Conservation (phyloP, 2,329 filamentous ascomycete genomes). For the Xylariales sp. region DNA sequence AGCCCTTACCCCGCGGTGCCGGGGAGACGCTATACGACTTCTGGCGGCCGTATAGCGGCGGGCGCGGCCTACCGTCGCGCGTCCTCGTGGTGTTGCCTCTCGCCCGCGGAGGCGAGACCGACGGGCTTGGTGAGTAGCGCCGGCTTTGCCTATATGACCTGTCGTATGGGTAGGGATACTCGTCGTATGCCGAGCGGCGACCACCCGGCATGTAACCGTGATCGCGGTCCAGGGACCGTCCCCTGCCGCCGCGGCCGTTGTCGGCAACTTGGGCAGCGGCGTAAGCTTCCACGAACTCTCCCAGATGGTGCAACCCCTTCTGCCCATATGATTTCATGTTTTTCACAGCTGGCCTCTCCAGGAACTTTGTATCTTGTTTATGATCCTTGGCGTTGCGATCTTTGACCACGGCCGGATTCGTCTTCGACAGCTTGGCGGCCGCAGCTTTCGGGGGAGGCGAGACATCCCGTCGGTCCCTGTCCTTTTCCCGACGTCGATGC, state of each 20-base stretch:
- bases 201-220: no score
- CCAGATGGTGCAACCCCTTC: conserved; percentile 19
- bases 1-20: no score
- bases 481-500: neutral
- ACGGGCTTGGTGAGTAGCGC: conserved; percentile 7
- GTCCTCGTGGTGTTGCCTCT: no score
- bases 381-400: conserved; percentile 24
- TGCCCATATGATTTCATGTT: conserved; percentile 19
- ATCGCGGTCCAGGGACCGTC: conserved; percentile 15
- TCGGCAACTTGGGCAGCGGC: conserved; percentile 20
- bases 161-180: conserved; percentile 6
- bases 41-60: no score
- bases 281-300: conserved; percentile 23
- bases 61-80: no score
- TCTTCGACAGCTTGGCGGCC: neutral
- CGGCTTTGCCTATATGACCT: conserved; percentile 2
- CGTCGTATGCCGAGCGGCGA: no score
- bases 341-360: conserved; percentile 18
- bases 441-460: no score
- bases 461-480: no score
- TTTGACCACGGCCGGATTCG: neutral
- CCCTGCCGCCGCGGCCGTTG: no score
- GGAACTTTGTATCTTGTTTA: conserved; percentile 24
- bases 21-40: no score
- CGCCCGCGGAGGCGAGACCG: neutral